These are phyloP conservation scores for Trypanosoma mega DNA, from an alignment of 208 protist species.

Conservation along the genomic window DNA sequence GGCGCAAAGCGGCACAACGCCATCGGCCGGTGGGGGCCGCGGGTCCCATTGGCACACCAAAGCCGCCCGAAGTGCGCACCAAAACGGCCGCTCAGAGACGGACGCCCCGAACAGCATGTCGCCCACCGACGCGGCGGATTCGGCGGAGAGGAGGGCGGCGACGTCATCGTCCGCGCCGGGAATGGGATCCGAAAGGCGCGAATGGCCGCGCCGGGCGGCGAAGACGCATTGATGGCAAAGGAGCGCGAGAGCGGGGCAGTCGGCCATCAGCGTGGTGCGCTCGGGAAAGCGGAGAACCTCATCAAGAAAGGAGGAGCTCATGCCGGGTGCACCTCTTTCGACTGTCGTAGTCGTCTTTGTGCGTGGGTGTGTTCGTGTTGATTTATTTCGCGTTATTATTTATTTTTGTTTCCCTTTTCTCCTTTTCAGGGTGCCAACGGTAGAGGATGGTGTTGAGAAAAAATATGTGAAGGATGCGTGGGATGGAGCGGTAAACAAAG, in stretches of 20 bases:
- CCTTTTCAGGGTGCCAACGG: no score
- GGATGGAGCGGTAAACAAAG: no score
- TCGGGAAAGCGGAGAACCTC: constrained; percentile 44
- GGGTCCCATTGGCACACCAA: constrained; percentile 51
- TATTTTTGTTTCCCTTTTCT: constrained; percentile 4
- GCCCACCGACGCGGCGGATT: constrained; percentile 17
- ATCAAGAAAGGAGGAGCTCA: constrained; percentile 43
- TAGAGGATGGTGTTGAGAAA: no score
- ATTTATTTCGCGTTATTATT: not conserved
- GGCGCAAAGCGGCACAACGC: constrained; percentile 28
- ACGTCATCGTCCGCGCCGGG: constrained; percentile 38
- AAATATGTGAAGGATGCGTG: no score
- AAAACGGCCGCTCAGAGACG: constrained; percentile 32
- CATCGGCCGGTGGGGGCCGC: not conserved
- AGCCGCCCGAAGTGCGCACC: constrained; percentile 33
- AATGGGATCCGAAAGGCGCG: constrained; percentile 42
- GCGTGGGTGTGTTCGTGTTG: not conserved
- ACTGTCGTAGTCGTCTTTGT: not conserved
- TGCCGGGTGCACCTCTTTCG: not conserved
- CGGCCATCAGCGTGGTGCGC: constrained; percentile 50
- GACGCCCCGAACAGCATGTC: constrained; percentile 25
- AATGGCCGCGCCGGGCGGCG: constrained; percentile 28
- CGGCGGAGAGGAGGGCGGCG: constrained; percentile 37
- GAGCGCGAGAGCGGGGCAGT: constrained; percentile 70
- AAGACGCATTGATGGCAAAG: constrained; percentile 69